A percentile compares a stretch with the other conserved stretches of the same genome.
phyloP scores from a whole-genome alignment of 192 early-diverging fungal species.

The Lobulomyces angularis region DNA sequence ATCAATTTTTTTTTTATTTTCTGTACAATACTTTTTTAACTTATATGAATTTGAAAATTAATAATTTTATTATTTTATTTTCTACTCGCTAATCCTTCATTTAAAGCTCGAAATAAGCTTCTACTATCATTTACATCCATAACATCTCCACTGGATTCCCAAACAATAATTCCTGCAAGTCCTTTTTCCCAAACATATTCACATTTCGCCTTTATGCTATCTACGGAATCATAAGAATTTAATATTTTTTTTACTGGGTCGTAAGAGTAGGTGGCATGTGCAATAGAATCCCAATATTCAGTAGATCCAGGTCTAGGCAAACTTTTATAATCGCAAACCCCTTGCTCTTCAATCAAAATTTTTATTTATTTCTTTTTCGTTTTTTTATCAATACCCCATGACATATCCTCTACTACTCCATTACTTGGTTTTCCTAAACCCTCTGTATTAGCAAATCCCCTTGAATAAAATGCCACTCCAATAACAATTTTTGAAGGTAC shows the following conservation, averaged over 20 bases:
- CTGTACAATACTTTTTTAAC: no score
- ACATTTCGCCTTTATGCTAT: constrained; percentile 23
- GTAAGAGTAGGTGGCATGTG: constrained; percentile 73
- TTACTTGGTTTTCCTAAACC: constrained; percentile 25
- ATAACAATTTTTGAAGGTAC: constrained; percentile 74
- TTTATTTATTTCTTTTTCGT: constrained; percentile 27
- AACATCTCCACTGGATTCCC: constrained; percentile 35
- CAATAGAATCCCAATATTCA: constrained; percentile 62
- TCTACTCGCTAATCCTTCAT: no score
- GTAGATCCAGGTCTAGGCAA: constrained; percentile 51
- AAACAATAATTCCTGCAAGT: constrained; percentile 37
- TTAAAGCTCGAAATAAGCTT: no score
- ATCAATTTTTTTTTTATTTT: no score
- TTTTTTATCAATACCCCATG: no score
- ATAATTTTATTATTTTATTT: no score
- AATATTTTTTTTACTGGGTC: constrained; percentile 52
- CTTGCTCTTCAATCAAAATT: constrained; percentile 72
- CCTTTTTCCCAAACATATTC: constrained; percentile 24
- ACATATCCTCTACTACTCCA: no score
- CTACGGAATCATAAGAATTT: constrained; percentile 66
- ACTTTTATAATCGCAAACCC: constrained; percentile 79
- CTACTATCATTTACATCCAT: no score
- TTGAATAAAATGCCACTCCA: constrained; percentile 83
- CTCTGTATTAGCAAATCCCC: constrained; percentile 79
- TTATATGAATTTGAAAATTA: no score